Percentiles rank a stretch among this genome's conserved stretches.
Evolutionary conservation across 2,329 filamentous ascomycete genomes (phyloP).

Genomic region (Fusarium temperatum): DNA sequence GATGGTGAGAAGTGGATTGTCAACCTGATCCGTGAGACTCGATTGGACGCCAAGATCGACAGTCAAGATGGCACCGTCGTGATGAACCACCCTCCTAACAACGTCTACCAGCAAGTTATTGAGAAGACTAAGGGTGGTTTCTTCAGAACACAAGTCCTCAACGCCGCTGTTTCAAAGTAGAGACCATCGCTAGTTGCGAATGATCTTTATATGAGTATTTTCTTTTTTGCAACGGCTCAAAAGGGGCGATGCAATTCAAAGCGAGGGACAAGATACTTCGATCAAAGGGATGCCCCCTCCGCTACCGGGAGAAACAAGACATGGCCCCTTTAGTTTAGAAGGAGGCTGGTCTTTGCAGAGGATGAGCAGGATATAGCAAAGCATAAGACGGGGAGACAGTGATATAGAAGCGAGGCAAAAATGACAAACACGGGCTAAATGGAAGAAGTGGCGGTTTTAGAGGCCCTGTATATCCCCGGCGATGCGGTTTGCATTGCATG

Average conservation of each 20-base stretch:
- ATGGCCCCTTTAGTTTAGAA: conserved; percentile 3
- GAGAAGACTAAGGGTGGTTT: conserved; percentile 99
- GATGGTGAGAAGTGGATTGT: conserved; percentile 99
- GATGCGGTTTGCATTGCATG: conserved; percentile 53
- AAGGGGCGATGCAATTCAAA: conserved; percentile 34
- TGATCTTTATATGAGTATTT: conserved; percentile 34
- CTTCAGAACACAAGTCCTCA: conserved; percentile 97
- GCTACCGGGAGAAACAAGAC: conserved; percentile 20
- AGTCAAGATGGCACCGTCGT: conserved; percentile 98
- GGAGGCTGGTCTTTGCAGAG: conserved; percentile 3
- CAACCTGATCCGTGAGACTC: conserved; percentile 96
- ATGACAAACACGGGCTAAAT: conserved; percentile 23
- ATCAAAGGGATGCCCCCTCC: conserved; percentile 30
- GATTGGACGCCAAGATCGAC: conserved; percentile 98
- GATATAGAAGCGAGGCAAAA: conserved; percentile 33
- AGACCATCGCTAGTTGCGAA: conserved; percentile 6
- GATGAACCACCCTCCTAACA: conserved; percentile 99
- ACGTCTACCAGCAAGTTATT: conserved; percentile 99
- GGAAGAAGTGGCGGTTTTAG: conserved; percentile 30
- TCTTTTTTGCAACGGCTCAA: conserved; percentile 35
- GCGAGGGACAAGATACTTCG: conserved; percentile 16
- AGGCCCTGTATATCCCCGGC: conserved; percentile 45
- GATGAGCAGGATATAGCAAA: conserved; percentile 24
- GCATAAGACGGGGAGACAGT: conserved; percentile 12
- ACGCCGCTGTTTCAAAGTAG: conserved; percentile 67